phyloP scores from a whole-genome alignment of 352 stramenopile species.

The Peronosclerospora sorghi region DNA sequence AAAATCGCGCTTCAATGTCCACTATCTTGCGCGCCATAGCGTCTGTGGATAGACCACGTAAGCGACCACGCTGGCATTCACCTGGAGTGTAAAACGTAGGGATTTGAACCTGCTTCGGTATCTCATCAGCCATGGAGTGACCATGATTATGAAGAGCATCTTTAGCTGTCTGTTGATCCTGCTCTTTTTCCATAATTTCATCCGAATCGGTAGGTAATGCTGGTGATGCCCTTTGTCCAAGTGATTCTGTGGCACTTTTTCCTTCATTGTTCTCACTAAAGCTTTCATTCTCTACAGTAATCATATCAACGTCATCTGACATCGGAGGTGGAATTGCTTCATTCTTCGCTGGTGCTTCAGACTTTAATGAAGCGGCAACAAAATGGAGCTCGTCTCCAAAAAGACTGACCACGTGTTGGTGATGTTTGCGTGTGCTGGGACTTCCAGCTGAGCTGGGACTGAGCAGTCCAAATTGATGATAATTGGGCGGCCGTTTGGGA shows the following conservation, averaged over 20 bases:
- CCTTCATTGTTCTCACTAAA: constrained; percentile 6
- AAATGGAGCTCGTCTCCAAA: constrained; percentile 65
- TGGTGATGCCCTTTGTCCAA: not conserved
- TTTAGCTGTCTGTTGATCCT: constrained; percentile 6
- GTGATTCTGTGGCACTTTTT: not conserved
- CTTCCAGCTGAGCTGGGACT: constrained; percentile 24
- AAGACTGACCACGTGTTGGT: constrained; percentile 60
- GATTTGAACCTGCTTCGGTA: constrained; percentile 27
- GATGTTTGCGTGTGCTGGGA: constrained; percentile 35
- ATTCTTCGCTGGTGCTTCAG: constrained; percentile 8
- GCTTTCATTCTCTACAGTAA: constrained; percentile 14
- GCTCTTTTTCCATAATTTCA: constrained; percentile 19
- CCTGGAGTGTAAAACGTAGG: constrained; percentile 64
- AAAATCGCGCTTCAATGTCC: constrained; percentile 72
- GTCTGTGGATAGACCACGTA: constrained; percentile 53
- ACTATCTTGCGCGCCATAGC: constrained; percentile 45
- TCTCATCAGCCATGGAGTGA: constrained; percentile 23
- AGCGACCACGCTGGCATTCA: constrained; percentile 41
- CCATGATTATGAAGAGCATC: constrained; percentile 5
- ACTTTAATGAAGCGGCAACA: constrained; percentile 6
- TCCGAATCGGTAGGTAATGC: constrained; percentile 7
- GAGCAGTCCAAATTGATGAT: constrained; percentile 45
- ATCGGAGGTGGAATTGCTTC: not conserved
- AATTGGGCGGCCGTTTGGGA: constrained; percentile 72
- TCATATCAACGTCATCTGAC: constrained; percentile 41